Percentiles rank a stretch among this genome's conserved stretches.
Evolutionary conservation across 2,329 filamentous ascomycete genomes (phyloP).

Genomic region (Ascochyta pisi): DNA sequence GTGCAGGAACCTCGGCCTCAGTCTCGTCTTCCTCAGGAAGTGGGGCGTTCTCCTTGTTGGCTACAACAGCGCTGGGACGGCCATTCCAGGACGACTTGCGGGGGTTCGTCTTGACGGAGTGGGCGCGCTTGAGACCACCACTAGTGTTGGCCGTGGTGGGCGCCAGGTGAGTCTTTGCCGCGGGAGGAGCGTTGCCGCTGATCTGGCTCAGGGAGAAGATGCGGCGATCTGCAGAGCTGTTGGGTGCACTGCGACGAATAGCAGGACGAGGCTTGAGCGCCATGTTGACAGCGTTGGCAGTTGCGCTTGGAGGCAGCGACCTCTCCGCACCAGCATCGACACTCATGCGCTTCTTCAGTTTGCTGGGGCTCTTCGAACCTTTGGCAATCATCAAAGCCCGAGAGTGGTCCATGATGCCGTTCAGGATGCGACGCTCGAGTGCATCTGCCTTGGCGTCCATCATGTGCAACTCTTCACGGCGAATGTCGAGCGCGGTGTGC

Average conservation of each 20-base stretch:
- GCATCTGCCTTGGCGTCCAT: constrained; percentile 91
- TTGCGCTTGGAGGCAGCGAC: constrained; percentile 42
- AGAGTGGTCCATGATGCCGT: constrained; percentile 96
- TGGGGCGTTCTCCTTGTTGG: constrained; percentile 58
- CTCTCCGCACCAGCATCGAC: constrained; percentile 45
- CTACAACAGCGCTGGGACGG: constrained; percentile 37
- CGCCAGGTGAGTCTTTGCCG: constrained; percentile 48
- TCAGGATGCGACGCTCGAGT: constrained; percentile 89
- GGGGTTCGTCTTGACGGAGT: constrained; percentile 49
- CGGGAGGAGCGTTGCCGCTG: constrained; percentile 70
- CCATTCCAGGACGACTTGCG: constrained; percentile 49
- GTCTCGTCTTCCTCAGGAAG: constrained; percentile 54
- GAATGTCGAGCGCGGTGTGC: constrained; percentile 86
- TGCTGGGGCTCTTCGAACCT: constrained; percentile 51
- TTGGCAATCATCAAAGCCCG: constrained; percentile 84
- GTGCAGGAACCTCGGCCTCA: constrained; percentile 33
- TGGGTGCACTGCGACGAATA: constrained; percentile 48
- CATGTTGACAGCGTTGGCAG: constrained; percentile 50
- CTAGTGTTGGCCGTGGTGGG: constrained; percentile 42
- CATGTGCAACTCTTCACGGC: constrained; percentile 85
- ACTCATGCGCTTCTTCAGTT: constrained; percentile 44
- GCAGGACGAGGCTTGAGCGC: constrained; percentile 59
- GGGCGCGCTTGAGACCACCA: constrained; percentile 61
- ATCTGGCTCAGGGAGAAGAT: constrained; percentile 94
- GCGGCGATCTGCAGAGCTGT: constrained; percentile 63